phyloP scores from a whole-genome alignment of 768 basidiomycete species.

The Mycena kentingensis region DNA sequence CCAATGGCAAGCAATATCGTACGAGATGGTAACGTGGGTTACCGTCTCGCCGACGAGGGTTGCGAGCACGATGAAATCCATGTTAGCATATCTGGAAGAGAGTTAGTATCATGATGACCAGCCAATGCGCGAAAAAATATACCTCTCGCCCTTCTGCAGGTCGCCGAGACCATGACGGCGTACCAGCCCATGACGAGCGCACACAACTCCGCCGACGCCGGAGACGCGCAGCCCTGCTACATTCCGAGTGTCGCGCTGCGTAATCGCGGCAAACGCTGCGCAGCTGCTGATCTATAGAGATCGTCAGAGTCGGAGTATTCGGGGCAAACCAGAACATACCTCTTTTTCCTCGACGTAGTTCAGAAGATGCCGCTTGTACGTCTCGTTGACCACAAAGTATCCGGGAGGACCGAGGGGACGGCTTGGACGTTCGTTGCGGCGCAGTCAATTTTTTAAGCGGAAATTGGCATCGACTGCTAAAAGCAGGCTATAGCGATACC shows the following conservation, averaged over 20 bases:
- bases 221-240: slow-evolving; percentile 7
- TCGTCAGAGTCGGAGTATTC: background rate
- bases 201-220: slow-evolving; percentile 11
- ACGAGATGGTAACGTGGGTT: no score
- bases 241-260: slow-evolving; percentile 20
- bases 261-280: slow-evolving; percentile 14
- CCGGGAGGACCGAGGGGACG: slow-evolving; percentile 10
- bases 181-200: slow-evolving; percentile 19
- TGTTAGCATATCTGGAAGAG: no score
- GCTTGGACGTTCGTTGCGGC: slow-evolving; percentile 9
- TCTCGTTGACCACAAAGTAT: slow-evolving; percentile 11
- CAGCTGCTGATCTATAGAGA: slow-evolving; percentile 19
- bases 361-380: slow-evolving; percentile 10
- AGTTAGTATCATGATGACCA: no score
- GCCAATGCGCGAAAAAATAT: no score
- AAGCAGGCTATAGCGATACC: slow-evolving; percentile 10
- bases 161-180: slow-evolving; percentile 22
- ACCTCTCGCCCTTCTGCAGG: slow-evolving; percentile 29
- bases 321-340: background rate
- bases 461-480: slow-evolving; percentile 24
- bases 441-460: slow-evolving; percentile 12
- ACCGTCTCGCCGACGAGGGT: no score
- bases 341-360: slow-evolving; percentile 8
- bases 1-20: no score
- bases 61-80: no score